Evolutionary conservation across 2,329 filamentous ascomycete species (phyloP).

Genomic region (Botryotinia calthae): DNA sequence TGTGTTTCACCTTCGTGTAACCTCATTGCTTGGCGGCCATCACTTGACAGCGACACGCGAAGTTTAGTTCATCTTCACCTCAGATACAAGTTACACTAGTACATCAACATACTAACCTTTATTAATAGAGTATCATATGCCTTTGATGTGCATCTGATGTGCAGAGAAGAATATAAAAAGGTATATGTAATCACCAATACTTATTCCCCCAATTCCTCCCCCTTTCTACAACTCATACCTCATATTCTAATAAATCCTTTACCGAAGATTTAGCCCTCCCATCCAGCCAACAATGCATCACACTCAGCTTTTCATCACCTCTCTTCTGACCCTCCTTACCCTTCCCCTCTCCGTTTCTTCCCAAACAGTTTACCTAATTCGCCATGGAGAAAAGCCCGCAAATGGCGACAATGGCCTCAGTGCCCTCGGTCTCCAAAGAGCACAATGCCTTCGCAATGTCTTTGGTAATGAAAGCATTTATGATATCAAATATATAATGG

Average conservation of each 20-base stretch:
- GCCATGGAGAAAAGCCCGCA: constrained; percentile 61
- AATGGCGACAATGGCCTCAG: constrained; percentile 50
- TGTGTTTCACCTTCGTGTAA: background rate
- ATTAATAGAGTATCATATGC: background rate
- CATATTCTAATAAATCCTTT: background rate
- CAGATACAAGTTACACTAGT: background rate
- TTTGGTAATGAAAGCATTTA: constrained; percentile 53
- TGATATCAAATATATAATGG: constrained; percentile 58
- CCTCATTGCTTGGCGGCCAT: background rate
- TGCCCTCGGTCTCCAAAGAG: constrained; percentile 51
- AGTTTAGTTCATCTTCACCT: background rate
- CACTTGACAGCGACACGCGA: background rate
- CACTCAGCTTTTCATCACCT: background rate
- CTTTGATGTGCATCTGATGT: background rate
- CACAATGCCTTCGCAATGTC: constrained; percentile 57
- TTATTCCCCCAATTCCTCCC: background rate
- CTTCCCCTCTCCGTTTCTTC: constrained; percentile 16
- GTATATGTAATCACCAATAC: background rate
- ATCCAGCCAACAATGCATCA: background rate
- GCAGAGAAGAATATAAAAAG: background rate
- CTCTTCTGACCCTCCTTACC: background rate
- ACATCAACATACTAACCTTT: background rate
- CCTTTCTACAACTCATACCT: background rate
- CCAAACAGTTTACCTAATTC: constrained; percentile 58
- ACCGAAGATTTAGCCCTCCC: background rate